Conservation (phyloP, 2,329 filamentous ascomycete genomes). For the Pseudogymnoascus pannorum region DNA sequence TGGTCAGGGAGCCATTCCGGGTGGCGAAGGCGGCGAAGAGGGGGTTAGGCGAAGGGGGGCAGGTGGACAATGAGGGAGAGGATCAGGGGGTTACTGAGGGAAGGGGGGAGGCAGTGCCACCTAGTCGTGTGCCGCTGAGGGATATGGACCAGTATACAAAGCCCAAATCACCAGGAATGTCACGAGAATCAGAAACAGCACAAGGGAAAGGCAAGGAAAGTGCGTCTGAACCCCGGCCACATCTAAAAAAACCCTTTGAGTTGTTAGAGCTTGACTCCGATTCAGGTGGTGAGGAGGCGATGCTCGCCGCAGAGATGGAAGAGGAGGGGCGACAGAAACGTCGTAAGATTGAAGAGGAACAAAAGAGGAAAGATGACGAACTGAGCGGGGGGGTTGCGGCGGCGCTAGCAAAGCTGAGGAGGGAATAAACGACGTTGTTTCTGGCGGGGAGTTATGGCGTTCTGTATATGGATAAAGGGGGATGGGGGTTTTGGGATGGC, state of each 20-base stretch:
- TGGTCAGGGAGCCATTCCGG: slow-evolving; percentile 79
- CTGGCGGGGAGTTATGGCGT: neutral
- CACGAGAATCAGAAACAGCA: slow-evolving; percentile 8
- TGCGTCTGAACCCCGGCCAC: slow-evolving; percentile 7
- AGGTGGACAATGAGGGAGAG: slow-evolving; percentile 10
- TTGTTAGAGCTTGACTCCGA: slow-evolving; percentile 26
- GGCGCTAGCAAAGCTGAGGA: slow-evolving; percentile 51
- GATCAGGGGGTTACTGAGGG: slow-evolving; percentile 33
- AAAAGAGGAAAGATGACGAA: slow-evolving; percentile 32
- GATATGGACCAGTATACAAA: slow-evolving; percentile 18
- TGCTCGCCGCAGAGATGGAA: slow-evolving; percentile 41
- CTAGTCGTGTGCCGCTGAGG: slow-evolving; percentile 25
- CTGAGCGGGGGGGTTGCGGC: slow-evolving; percentile 53
- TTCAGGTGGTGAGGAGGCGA: slow-evolving; percentile 37
- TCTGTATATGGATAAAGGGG: neutral
- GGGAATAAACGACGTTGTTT: slow-evolving; percentile 27
- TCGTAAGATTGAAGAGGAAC: slow-evolving; percentile 26
- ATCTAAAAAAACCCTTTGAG: slow-evolving; percentile 30
- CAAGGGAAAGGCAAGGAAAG: slow-evolving; percentile 1
- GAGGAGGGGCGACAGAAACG: slow-evolving; percentile 27
- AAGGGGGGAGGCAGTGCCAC: slow-evolving; percentile 22
- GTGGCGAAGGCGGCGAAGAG: slow-evolving; percentile 61
- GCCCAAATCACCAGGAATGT: neutral
- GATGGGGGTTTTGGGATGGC: neutral
- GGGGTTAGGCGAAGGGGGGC: slow-evolving; percentile 27